Conservation (phyloP, 805 yeast genomes). For the Tetrapisispora nanseiensis region DNA sequence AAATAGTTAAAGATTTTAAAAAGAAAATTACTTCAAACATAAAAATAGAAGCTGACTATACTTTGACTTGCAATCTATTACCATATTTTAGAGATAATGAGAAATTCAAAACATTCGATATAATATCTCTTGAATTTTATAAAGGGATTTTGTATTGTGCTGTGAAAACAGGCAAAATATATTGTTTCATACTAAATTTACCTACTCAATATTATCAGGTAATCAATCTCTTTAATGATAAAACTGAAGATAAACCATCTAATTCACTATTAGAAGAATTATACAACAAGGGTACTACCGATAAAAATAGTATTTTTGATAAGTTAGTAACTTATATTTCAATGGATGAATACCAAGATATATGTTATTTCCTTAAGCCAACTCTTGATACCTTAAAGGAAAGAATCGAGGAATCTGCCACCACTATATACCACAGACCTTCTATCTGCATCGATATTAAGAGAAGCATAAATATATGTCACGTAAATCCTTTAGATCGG, state of each 20-base stretch:
- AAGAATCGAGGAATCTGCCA: not conserved
- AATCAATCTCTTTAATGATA: not conserved
- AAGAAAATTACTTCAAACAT: constrained; percentile 8
- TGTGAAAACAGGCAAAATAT: constrained; percentile 17
- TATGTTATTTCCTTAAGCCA: constrained; percentile 3
- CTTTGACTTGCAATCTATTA: constrained; percentile 13
- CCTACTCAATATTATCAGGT: constrained; percentile 15
- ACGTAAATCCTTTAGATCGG: constrained; percentile 22
- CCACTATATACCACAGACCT: constrained; percentile 12
- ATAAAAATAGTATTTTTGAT: not conserved
- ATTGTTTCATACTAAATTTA: constrained; percentile 19
- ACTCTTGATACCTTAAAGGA: not conserved
- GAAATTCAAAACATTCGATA: constrained; percentile 8
- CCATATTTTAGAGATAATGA: constrained; percentile 12
- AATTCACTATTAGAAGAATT: not conserved
- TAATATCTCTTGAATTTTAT: constrained; percentile 19
- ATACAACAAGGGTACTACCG: no score
- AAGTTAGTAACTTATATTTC: not conserved
- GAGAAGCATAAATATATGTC: constrained; percentile 15
- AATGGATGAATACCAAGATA: not conserved
- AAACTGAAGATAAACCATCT: constrained; percentile 10
- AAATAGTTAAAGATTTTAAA: constrained; percentile 19
- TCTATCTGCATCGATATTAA: constrained; percentile 14
- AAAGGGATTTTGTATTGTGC: constrained; percentile 22
- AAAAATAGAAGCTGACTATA: constrained; percentile 11